Evolutionary conservation across 129 eudicot genomes (phyloP).

Genomic region (Flaveria brownii): DNA sequence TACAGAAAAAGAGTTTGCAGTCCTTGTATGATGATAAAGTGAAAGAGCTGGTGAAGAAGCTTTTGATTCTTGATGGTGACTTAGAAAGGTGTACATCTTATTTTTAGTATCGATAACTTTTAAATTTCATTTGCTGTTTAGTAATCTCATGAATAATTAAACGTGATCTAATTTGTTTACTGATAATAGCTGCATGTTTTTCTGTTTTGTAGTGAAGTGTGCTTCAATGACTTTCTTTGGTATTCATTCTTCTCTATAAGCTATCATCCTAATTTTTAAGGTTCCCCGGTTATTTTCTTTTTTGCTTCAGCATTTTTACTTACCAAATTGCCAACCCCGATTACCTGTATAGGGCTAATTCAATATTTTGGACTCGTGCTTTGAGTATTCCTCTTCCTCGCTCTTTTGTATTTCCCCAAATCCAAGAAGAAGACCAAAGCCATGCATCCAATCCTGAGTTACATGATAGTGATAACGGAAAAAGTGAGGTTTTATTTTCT

Average conservation of each 20-base stretch:
- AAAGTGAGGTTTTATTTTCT: slow-evolving; percentile 38
- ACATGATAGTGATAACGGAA: slow-evolving; percentile 31
- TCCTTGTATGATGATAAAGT: slow-evolving; percentile 70
- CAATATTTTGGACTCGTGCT: slow-evolving; percentile 99
- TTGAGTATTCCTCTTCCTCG: slow-evolving; percentile 86
- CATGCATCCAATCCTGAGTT: slow-evolving; percentile 28
- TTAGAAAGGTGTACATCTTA: slow-evolving; percentile 59
- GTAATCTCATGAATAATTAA: background rate
- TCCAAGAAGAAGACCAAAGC: slow-evolving; percentile 44
- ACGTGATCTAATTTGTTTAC: slow-evolving; percentile 10
- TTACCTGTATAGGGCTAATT: slow-evolving; percentile 72
- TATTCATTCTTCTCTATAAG: slow-evolving; percentile 37
- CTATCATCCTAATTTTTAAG: background rate
- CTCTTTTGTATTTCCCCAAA: slow-evolving; percentile 58
- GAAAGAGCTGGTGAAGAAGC: slow-evolving; percentile 65
- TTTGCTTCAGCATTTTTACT: background rate
- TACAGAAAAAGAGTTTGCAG: slow-evolving; percentile 75
- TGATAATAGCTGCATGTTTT: background rate
- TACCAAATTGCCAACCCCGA: background rate
- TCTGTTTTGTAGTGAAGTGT: slow-evolving; percentile 67
- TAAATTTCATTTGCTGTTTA: background rate
- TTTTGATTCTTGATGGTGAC: slow-evolving; percentile 69
- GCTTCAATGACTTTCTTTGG: slow-evolving; percentile 86
- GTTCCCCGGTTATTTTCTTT: background rate
- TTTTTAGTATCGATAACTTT: background rate